phyloP scores from a whole-genome alignment of 768 basidiomycete species.

The Neoboletus magnificus region DNA sequence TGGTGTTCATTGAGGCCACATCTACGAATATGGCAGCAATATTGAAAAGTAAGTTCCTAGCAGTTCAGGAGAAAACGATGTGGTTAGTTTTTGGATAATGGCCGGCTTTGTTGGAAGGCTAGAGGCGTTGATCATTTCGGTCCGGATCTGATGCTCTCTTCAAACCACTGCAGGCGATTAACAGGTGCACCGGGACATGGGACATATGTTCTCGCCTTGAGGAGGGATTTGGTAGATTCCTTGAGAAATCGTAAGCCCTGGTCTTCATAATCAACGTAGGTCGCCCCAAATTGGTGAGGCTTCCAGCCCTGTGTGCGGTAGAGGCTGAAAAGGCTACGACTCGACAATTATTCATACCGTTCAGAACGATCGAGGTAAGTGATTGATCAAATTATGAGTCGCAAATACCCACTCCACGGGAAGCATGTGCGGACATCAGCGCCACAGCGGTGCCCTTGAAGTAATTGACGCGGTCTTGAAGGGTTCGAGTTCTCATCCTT shows the following conservation, averaged over 20 bases:
- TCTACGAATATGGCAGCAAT: no score
- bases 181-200: background rate
- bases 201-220: slow-evolving; percentile 39
- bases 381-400: background rate
- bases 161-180: slow-evolving; percentile 26
- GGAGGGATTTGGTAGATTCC: slow-evolving; percentile 54
- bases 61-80: no score
- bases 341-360: slow-evolving; percentile 29
- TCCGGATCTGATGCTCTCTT: slow-evolving; percentile 24
- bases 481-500: slow-evolving; percentile 58
- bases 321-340: background rate
- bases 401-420: slow-evolving; percentile 54
- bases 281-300: slow-evolving; percentile 63
- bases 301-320: slow-evolving; percentile 45
- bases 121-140: background rate
- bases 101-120: background rate
- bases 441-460: slow-evolving; percentile 57
- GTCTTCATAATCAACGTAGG: slow-evolving; percentile 68
- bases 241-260: slow-evolving; percentile 67
- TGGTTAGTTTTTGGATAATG: no score
- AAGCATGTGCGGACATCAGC: slow-evolving; percentile 61
- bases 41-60: no score
- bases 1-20: no score
- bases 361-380: slow-evolving; percentile 56
- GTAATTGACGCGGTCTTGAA: slow-evolving; percentile 64